These are phyloP conservation scores for Xylona heveae DNA, from an alignment of 495 filamentous ascomycete genomes.

Conservation along the genomic window DNA sequence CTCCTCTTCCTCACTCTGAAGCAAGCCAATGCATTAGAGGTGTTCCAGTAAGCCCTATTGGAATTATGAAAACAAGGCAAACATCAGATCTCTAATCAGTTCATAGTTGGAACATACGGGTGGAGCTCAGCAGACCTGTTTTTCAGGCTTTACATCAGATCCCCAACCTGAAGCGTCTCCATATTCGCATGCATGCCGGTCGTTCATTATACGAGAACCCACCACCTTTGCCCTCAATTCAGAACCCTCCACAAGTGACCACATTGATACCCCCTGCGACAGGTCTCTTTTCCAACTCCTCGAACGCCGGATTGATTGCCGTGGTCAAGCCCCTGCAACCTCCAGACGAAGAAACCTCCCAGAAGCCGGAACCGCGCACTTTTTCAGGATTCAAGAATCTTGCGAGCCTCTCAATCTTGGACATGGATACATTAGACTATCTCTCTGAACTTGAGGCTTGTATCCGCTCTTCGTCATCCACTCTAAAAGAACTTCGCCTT, in stretches of 20 bases:
- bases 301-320: too few relatives aligned
- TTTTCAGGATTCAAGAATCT: slow-evolving; percentile 34
- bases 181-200: slow-evolving; percentile 12
- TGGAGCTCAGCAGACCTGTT: slow-evolving; percentile 35
- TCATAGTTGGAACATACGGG: slow-evolving; percentile 37
- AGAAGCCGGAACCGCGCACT: slow-evolving; percentile 21
- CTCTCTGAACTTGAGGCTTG: slow-evolving; percentile 30
- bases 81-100: neutral
- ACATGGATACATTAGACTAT: slow-evolving; percentile 33
- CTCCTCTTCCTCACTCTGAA: slow-evolving; percentile 31
- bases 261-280: neutral
- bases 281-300: neutral
- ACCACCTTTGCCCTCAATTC: neutral
- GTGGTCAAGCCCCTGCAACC: too few relatives aligned
- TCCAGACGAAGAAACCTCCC: too few relatives aligned
- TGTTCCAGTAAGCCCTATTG: slow-evolving; percentile 23
- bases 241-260: neutral
- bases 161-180: slow-evolving; percentile 13
- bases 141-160: slow-evolving; percentile 32
- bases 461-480: slow-evolving; percentile 25
- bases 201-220: slow-evolving; percentile 2
- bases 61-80: neutral
- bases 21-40: slow-evolving; percentile 29
- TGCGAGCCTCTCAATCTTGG: slow-evolving; percentile 28
- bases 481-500: slow-evolving; percentile 28